Percentiles rank a stretch among this genome's conserved stretches.
phyloP scores from a whole-genome alignment of 768 basidiomycete species.

The Mycena crocata region DNA sequence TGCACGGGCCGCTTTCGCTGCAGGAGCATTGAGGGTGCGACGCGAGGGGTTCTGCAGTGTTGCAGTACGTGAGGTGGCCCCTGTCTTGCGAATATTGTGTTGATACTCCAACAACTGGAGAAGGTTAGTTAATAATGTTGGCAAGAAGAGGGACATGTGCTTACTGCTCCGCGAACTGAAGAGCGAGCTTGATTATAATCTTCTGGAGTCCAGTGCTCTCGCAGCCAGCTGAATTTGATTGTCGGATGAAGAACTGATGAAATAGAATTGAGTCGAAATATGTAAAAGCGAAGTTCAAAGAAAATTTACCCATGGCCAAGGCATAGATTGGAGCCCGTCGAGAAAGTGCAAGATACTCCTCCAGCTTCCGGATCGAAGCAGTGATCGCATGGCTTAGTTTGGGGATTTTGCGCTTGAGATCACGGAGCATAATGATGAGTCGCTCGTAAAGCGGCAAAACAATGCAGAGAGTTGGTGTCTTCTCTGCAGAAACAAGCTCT shows the following conservation, averaged over 20 bases:
- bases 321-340: slow-evolving; percentile 30
- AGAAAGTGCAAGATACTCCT: slow-evolving; percentile 32
- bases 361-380: slow-evolving; percentile 34
- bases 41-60: not conserved
- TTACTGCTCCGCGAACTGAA: not conserved
- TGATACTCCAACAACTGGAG: slow-evolving; percentile 13
- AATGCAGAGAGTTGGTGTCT: slow-evolving; percentile 43
- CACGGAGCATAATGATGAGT: slow-evolving; percentile 33
- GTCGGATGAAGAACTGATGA: slow-evolving; percentile 33
- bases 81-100: not conserved
- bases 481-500: slow-evolving; percentile 41
- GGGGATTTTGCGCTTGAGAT: not conserved
- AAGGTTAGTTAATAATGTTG: not conserved
- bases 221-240: slow-evolving; percentile 24
- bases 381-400: slow-evolving; percentile 20
- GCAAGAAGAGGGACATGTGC: not conserved
- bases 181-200: not conserved
- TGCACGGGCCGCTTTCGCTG: not conserved
- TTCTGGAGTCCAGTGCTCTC: not conserved
- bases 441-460: slow-evolving; percentile 43
- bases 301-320: slow-evolving; percentile 32
- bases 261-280: not conserved
- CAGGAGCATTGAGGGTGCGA: not conserved
- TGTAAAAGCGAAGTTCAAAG: not conserved
- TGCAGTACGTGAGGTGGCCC: not conserved